Conservation (phyloP, 2,329 filamentous ascomycete genomes). For the Penicillium fuscoglaucum region DNA sequence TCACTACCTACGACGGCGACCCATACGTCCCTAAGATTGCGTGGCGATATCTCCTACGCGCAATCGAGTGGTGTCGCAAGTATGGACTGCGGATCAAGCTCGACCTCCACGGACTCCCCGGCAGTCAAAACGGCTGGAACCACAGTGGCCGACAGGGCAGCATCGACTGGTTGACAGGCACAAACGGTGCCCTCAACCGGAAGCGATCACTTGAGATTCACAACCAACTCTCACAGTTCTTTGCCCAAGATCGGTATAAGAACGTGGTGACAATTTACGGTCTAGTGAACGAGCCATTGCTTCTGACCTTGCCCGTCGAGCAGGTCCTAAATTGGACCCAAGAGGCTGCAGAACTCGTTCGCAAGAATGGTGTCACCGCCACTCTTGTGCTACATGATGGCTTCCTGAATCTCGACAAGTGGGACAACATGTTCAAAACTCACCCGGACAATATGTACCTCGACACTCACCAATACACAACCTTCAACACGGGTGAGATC, state of each 20-base stretch:
- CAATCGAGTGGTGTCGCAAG: constrained; percentile 90
- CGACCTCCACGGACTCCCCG: constrained; percentile 87
- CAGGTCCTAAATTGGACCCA: constrained; percentile 79
- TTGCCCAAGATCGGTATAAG: constrained; percentile 87
- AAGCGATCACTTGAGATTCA: constrained; percentile 85
- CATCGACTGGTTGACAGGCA: constrained; percentile 90
- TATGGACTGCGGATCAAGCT: constrained; percentile 91
- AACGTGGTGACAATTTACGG: constrained; percentile 93
- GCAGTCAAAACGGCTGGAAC: constrained; percentile 97
- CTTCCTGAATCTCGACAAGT: constrained; percentile 86
- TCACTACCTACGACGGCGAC: constrained; percentile 79
- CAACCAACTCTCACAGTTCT: constrained; percentile 83
- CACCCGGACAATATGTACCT: constrained; percentile 71
- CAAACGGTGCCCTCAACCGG: constrained; percentile 73
- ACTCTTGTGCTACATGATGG: constrained; percentile 89
- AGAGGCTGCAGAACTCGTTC: constrained; percentile 69
- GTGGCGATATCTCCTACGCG: constrained; percentile 90
- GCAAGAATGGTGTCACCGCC: constrained; percentile 70
- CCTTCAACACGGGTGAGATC: constrained; percentile 91
- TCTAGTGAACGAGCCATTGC: constrained; percentile 88
- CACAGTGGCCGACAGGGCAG: constrained; percentile 81
- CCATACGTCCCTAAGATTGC: constrained; percentile 83
- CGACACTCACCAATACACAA: constrained; percentile 98
- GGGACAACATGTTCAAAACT: constrained; percentile 77
- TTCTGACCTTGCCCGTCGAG: constrained; percentile 66